Evolutionary conservation across 495 filamentous ascomycete genomes (phyloP).

Genomic region (Aspergillus nanangensis): DNA sequence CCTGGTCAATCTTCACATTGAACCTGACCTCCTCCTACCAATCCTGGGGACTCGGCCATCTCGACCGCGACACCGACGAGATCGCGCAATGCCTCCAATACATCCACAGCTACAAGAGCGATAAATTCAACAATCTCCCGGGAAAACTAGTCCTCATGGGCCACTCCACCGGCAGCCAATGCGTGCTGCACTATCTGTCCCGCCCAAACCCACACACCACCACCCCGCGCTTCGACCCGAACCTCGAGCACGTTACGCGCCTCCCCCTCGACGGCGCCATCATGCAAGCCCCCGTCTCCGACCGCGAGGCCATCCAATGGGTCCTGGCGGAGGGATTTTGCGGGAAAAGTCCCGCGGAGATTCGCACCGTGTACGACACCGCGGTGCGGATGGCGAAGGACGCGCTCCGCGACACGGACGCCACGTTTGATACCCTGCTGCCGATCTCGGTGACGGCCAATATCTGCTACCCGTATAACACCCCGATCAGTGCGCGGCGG

Average conservation of each 20-base stretch:
- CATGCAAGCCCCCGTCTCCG: slow-evolving; percentile 74
- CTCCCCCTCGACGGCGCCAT: slow-evolving; percentile 69
- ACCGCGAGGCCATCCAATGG: slow-evolving; percentile 63
- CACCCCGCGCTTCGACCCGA: slow-evolving; percentile 26
- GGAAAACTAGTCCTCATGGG: slow-evolving; percentile 78
- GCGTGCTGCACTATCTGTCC: slow-evolving; percentile 69
- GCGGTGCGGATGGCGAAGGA: slow-evolving; percentile 23
- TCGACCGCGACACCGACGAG: slow-evolving; percentile 70
- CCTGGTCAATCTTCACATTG: slow-evolving; percentile 58
- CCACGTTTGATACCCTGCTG: slow-evolving; percentile 26
- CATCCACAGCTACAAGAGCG: slow-evolving; percentile 46
- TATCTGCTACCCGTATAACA: slow-evolving; percentile 31
- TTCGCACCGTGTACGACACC: slow-evolving; percentile 26
- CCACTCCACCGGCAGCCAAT: slow-evolving; percentile 82
- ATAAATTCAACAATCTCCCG: slow-evolving; percentile 30
- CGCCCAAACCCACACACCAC: slow-evolving; percentile 28
- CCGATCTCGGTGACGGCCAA: slow-evolving; percentile 30
- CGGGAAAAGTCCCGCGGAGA: slow-evolving; percentile 21
- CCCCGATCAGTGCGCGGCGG: slow-evolving; percentile 58
- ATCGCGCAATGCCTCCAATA: slow-evolving; percentile 67
- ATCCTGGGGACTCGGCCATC: slow-evolving; percentile 66
- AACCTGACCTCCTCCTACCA: slow-evolving; percentile 61
- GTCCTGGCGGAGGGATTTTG: slow-evolving; percentile 28
- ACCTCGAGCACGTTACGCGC: slow-evolving; percentile 22
- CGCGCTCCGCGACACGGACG: slow-evolving; percentile 12